Evolutionary conservation across 345 rosid species (phyloP), one percentile per base, ranked within the genome.

Genomic region (Limnanthes douglasii): DNA sequence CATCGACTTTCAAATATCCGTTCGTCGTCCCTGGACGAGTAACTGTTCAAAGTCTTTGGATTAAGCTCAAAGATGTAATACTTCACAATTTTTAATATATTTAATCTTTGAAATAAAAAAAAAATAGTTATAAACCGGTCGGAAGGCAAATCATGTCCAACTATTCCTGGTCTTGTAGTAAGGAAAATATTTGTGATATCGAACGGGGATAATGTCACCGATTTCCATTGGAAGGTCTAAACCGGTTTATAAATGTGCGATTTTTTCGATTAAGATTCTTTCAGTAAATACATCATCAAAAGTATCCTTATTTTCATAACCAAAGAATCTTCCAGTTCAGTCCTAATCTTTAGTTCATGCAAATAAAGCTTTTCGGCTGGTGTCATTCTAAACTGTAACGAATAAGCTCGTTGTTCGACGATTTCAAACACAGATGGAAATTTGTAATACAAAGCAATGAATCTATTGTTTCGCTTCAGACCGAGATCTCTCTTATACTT

Each of bases 351-450:
- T 73, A 76, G 31, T 51, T 88, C 98, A 63, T 90, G 90, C 26
- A 79, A 57, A 53, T 90, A 77, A 1, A 88, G 71, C 53, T 73
- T 73, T 57, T 88, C 97, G 0, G 95, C 95, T 0, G 81, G 48
- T 3, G 97, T 79, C 71, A 88, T 30, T 53, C 56, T 83, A 56
- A 88, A 83, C 18, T 66, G 65, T 63, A 88, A 53, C 3, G 69
- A 68, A 40, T 37, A 90, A 2, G 65, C 93, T 20, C 98, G 94
- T 60, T 77, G 84, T 53, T 84, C 86, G 27, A 77, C 59, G 23
- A 84, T 83, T 50, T 90, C 94, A 60, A 90, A 90, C 26, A 84
- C 81, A 1, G 81, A 84, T 0, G 98, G 95, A 36, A 79, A 90
- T 34, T 70, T 79, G 59, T 64, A 66, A 63, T 79, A 56, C 21